Base-by-base conservation (phyloP, 805 yeast genomes). In the Cyberlindnera misumaiensis region DNA sequence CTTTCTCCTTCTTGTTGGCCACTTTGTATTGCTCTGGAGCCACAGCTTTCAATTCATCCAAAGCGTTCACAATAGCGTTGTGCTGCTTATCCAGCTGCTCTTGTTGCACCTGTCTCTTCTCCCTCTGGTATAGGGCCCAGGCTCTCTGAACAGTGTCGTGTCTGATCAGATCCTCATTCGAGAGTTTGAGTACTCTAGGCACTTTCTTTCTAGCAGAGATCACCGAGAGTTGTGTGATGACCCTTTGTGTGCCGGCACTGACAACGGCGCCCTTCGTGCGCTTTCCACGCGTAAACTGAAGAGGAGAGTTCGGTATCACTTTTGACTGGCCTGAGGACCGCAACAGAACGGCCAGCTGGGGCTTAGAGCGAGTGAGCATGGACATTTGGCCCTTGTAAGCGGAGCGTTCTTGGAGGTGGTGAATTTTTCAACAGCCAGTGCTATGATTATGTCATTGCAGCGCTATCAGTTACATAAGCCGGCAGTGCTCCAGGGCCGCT, bases 151-250 rank as follows among this genome's bases (percentile, higher is more conserved):
- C 81, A 10, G 88, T 77, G 47, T 77, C 75, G 58, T 90, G 97
- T 54, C 93, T 84, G 45, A 90, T 70, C 40, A 80, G 68, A 56
- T 93, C 97, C 59, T 89, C 97, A 18, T 72, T 67, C 48, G 80
- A 72, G 26, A 88, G 65, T 52, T 80, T 85, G 46, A 93, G 61
- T 51, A 86, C 65, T 49, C 79, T 76, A 33, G 98, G 98, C 61
- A 81, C 89, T 61, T 88, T 90, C 66, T 88, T 80, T 41, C 83
- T 74, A 7, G 95, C 96, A 11, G 93, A 77, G 49, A 89, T 60
- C 16, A 90, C 95, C 30, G 94, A 81, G 45, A 90, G 71, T 64
- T 65, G 73, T 9, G 68, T 66, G 42, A 71, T 57, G 27, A 67
- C 61, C 40, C 75, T 65, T 58, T 73, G 68, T 34, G 70, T 66